Evolutionary conservation across 2,329 filamentous ascomycete species (phyloP).

Genomic region (Juglanconis juglandina): DNA sequence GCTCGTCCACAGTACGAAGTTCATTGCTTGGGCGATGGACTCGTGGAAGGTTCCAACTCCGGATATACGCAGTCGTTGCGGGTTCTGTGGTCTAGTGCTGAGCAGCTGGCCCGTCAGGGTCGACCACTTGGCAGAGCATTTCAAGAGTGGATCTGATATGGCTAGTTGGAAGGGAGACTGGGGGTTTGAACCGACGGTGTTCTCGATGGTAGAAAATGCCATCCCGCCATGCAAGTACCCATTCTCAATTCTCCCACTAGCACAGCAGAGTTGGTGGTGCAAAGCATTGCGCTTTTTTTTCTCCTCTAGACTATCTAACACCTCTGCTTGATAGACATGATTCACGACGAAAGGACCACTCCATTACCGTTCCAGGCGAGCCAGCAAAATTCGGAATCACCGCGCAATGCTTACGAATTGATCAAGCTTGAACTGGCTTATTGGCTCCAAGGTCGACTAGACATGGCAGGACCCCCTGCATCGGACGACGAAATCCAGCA

Average conservation of each 20-base stretch:
- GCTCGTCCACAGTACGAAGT: slow-evolving; percentile 62
- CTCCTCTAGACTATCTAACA: neutral
- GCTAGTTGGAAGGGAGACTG: slow-evolving; percentile 68
- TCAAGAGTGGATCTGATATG: slow-evolving; percentile 64
- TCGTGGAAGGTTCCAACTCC: slow-evolving; percentile 58
- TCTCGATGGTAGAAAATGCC: slow-evolving; percentile 63
- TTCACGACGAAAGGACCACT: slow-evolving; percentile 59
- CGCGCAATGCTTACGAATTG: slow-evolving; percentile 58
- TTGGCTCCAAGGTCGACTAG: slow-evolving; percentile 44
- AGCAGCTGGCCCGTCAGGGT: slow-evolving; percentile 59
- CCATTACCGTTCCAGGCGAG: slow-evolving; percentile 52
- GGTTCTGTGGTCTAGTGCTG: slow-evolving; percentile 62
- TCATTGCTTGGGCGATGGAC: slow-evolving; percentile 61
- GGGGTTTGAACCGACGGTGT: slow-evolving; percentile 61
- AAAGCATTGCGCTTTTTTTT: too few relatives aligned
- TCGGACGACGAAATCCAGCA: slow-evolving; percentile 52
- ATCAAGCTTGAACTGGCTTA: slow-evolving; percentile 56
- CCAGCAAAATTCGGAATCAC: slow-evolving; percentile 40
- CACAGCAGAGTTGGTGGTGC: slow-evolving; percentile 21
- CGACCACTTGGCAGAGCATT: slow-evolving; percentile 65
- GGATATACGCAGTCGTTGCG: slow-evolving; percentile 60
- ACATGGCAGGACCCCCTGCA: slow-evolving; percentile 38
- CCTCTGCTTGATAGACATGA: slow-evolving; percentile 47
- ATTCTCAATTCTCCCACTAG: slow-evolving; percentile 31
- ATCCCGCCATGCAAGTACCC: slow-evolving; percentile 59